Evolutionary conservation across 176 grass and related monocot genomes (phyloP).

Genomic region (Carex kokanica): DNA sequence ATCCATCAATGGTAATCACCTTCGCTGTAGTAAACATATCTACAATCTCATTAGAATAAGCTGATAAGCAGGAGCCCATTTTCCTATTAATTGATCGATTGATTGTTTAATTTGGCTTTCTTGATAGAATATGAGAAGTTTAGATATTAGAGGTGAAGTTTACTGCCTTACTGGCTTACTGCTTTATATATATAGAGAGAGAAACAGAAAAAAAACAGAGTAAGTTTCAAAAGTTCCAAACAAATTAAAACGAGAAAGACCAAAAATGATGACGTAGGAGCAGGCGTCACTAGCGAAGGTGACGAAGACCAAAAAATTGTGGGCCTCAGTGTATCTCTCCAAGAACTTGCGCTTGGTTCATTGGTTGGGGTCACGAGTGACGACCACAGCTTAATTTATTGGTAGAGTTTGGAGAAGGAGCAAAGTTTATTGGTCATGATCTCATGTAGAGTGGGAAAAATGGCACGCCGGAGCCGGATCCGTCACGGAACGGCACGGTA

Average conservation of each 20-base stretch:
- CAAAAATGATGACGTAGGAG: background rate
- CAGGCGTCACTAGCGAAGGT: background rate
- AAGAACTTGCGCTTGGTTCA: too few relatives aligned
- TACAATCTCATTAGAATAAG: background rate
- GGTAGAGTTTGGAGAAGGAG: too few relatives aligned
- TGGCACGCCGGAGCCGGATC: too few relatives aligned
- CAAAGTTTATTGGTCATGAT: too few relatives aligned
- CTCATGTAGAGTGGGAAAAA: too few relatives aligned
- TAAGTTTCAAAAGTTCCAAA: too few relatives aligned
- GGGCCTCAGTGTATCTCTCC: background rate
- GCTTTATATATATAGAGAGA: background rate
- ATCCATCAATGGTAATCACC: conserved; percentile 45
- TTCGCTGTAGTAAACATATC: conserved; percentile 23
- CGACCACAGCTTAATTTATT: too few relatives aligned
- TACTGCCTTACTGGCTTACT: background rate
- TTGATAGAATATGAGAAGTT: background rate
- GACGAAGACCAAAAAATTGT: too few relatives aligned
- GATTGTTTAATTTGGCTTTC: background rate
- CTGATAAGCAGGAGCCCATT: conserved; percentile 63
- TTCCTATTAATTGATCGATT: background rate
- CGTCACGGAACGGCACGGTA: too few relatives aligned
- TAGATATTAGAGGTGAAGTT: background rate
- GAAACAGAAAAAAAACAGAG: too few relatives aligned
- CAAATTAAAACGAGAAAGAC: too few relatives aligned
- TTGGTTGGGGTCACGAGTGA: too few relatives aligned